Evolutionary conservation across 352 stramenopile species (phyloP).

Genomic region (Globisporangium recalcitrans): DNA sequence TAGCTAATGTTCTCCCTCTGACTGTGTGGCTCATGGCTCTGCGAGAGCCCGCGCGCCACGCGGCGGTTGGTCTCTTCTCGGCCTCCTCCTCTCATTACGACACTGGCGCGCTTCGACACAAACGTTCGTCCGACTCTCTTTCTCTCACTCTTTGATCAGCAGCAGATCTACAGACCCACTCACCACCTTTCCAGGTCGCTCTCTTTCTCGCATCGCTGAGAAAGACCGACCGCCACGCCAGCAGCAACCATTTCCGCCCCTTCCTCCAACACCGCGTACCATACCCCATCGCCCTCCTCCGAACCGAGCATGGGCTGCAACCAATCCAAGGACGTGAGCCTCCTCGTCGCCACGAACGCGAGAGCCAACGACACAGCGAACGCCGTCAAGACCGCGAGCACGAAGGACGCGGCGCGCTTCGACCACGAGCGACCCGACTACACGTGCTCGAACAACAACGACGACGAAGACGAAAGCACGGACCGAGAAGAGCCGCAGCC

Average conservation of each 20-base stretch:
- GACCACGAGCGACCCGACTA: constrained; percentile 3
- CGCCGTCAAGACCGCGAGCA: background rate
- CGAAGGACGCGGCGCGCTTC: constrained; percentile 1
- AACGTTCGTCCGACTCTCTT: background rate
- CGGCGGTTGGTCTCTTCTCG: background rate
- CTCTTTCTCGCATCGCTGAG: constrained; percentile 15
- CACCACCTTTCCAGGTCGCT: background rate
- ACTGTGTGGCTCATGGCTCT: background rate
- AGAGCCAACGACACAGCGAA: background rate
- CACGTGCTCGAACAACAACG: background rate
- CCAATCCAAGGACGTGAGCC: constrained; percentile 41
- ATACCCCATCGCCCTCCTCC: background rate
- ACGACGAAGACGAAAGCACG: constrained; percentile 12
- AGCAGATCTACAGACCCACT: background rate
- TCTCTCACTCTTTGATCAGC: background rate
- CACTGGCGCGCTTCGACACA: constrained; percentile 1
- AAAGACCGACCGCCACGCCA: constrained; percentile 12
- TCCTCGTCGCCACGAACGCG: background rate
- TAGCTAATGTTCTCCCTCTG: background rate
- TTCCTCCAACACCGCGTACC: background rate
- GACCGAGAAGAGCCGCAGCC: constrained; percentile 12
- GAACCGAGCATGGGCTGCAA: constrained; percentile 47
- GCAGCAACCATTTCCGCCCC: constrained; percentile 8
- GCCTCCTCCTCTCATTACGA: background rate
- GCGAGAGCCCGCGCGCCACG: background rate